phyloP scores from a whole-genome alignment of 1,139 yeast genomes.

The Geotrichum reessii region DNA sequence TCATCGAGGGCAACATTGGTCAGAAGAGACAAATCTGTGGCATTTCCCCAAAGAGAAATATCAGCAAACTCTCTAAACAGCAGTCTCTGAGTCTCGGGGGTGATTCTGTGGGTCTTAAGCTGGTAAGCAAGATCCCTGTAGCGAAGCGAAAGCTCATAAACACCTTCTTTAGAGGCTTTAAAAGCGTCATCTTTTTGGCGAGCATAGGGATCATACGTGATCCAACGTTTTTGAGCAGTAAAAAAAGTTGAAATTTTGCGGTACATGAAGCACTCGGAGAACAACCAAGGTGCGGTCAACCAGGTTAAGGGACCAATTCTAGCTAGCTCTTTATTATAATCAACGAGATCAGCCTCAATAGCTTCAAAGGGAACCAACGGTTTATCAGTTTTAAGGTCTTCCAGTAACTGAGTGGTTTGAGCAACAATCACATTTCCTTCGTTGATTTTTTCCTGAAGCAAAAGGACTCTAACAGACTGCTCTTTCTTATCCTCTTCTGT shows the following conservation, averaged over 20 bases:
- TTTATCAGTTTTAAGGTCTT: slow-evolving; percentile 34
- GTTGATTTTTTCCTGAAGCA: slow-evolving; percentile 25
- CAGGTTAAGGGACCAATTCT: slow-evolving; percentile 48
- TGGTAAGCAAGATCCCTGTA: slow-evolving; percentile 48
- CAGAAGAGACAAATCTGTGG: slow-evolving; percentile 84
- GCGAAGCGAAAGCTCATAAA: slow-evolving; percentile 71
- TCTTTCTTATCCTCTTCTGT: slow-evolving; percentile 8
- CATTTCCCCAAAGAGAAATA: slow-evolving; percentile 95
- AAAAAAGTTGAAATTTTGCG: slow-evolving; percentile 50
- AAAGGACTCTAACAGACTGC: background rate
- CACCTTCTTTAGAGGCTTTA: slow-evolving; percentile 68
- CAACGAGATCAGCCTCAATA: slow-evolving; percentile 29
- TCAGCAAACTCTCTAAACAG: slow-evolving; percentile 66
- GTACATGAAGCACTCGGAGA: slow-evolving; percentile 78
- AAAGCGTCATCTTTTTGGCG: slow-evolving; percentile 68
- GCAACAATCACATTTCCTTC: slow-evolving; percentile 37
- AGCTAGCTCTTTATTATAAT: slow-evolving; percentile 40
- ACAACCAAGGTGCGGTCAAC: slow-evolving; percentile 91
- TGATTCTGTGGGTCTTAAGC: slow-evolving; percentile 34
- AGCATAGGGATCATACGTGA: slow-evolving; percentile 63
- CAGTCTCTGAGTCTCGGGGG: slow-evolving; percentile 44
- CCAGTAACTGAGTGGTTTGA: slow-evolving; percentile 35
- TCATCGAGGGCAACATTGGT: slow-evolving; percentile 69
- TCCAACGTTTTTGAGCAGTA: slow-evolving; percentile 47
- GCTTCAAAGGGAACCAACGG: slow-evolving; percentile 26